Base-by-base conservation (phyloP, 139 green algal genomes). In the Chlamydomonas asymmetrica region DNA sequence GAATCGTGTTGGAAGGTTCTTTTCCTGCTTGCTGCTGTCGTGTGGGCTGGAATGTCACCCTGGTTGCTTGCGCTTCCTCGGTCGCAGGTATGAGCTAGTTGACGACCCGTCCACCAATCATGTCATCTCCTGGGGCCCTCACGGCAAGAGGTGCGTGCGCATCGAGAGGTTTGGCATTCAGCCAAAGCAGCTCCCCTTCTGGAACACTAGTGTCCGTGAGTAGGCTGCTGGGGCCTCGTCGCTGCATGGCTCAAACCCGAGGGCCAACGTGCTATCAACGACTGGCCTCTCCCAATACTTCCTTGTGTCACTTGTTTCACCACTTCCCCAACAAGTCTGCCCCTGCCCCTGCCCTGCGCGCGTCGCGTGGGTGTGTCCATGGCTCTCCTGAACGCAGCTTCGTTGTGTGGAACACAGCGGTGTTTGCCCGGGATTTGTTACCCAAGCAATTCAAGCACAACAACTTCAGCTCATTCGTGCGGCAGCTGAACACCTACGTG, bases 401-500 rank as follows among this genome's bases (percentile, higher is more conserved):
- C 60, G 76, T 97, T 3, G 93, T 98, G 0, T 97, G 92, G 92
- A 93, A 95, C 69, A 91, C 91, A 4, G 80, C 86, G 0, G 94
- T 97, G 68, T 98, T 98, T 80, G 90, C 92, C 1, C 70, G 87
- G 2, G 90, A 98, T 71, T 77, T 98, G 39, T 88, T 98, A 50
- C 95, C 95, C 1, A 82, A 81, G 43, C 88, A 97, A 73, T 98
- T 98, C 88, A 98, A 98, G 85, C 95, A 98, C 85, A 98, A 98
- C 82, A 76, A 76, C 32, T 98, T 98, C 70, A 96, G 88, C 9
- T 91, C 75, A 76, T 98, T 98, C 73, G 95, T 98, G 57, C 85
- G 95, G 20, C 95, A 98, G 83, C 91, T 98, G 2, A 98, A 98
- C 72, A 98, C 95, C 13, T 98, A 98, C 76, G 94, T 94, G 75